Evolutionary conservation across 805 yeast genomes (phyloP).

Genomic region (Wickerhamiella vanderwaltii): DNA sequence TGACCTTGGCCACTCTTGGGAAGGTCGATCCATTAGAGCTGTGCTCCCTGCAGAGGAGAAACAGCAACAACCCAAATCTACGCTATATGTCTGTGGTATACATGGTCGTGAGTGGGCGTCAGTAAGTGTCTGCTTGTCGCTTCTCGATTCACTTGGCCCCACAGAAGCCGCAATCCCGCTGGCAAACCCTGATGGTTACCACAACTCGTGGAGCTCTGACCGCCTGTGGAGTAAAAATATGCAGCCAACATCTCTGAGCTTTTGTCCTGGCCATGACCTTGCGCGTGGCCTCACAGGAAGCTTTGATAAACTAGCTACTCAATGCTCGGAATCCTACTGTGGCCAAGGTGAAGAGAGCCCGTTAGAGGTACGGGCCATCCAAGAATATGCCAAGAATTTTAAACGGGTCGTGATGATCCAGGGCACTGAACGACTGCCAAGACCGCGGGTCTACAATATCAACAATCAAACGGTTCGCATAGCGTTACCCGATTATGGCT

Average conservation of each 20-base stretch:
- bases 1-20: conserved; percentile 67
- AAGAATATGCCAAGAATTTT: conserved; percentile 8
- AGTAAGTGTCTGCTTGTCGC: conserved; percentile 45
- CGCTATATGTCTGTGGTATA: conserved; percentile 62
- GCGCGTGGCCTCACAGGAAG: conserved; percentile 75
- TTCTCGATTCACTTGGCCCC: conserved; percentile 2
- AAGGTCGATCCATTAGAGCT: conserved; percentile 59
- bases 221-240: conserved; percentile 84
- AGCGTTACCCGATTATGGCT: conserved; percentile 12
- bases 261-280: conserved; percentile 73
- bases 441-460: neutral
- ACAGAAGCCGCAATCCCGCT: conserved; percentile 75
- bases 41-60: conserved; percentile 40
- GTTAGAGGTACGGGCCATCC: conserved; percentile 32
- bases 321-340: conserved; percentile 74
- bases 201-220: conserved; percentile 65
- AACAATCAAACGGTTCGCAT: neutral
- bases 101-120: conserved; percentile 91
- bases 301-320: conserved; percentile 39
- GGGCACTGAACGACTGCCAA: conserved; percentile 8
- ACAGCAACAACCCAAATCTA: neutral
- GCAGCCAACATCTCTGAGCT: conserved; percentile 53
- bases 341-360: conserved; percentile 48
- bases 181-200: conserved; percentile 85
- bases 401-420: neutral